Evolutionary conservation across 2,329 filamentous ascomycete genomes (phyloP), one percentile per base, ranked within the genome.

Genomic region (Venturia asperata): DNA sequence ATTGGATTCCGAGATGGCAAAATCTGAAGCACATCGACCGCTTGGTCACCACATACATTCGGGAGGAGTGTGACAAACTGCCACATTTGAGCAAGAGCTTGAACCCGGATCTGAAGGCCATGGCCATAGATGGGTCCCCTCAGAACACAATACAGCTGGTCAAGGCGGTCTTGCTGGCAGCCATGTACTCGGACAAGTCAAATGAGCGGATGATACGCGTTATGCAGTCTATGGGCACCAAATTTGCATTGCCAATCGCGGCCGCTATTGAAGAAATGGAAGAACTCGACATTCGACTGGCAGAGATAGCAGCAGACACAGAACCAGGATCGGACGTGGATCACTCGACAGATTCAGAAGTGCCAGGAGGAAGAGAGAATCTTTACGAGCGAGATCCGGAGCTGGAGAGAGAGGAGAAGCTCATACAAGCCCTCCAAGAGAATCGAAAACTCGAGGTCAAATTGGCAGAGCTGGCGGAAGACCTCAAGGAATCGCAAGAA

Each of bases 1-100:
- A 80, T 67, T 82, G 80, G 80, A 81, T 81, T 62, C 76, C 78
- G 60, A 74, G 77, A 75, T 81, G 80, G 80, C 80, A 82, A 74
- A 82, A 82, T 68, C 70, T 82, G 66, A 82, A 82, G 71, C 77
- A 80, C 67, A 76, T 82, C 68, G 78, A 81, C 69, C 77, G 78
- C 49, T 73, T 77, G 68, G 75, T 81, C 64, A 77, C 78, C 34
- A 76, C 78, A 34, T 82, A 81, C 71, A 78, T 81, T 64, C 75
- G 79, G 21, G 80, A 81, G 66, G 76, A 77, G 67, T 75, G 75
- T 70, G 72, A 72, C 65, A 72, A 76, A 72, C 74, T 76, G 66
- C 71, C 75, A 67, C 72, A 77, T 64, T 69, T 77, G 62, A 74
- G 70, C 66, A 74, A 73, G 69, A 69, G 74, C 70, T 72, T 77